Evolutionary conservation across 495 filamentous ascomycete genomes (phyloP), one percentile per base, ranked within the genome.

Genomic region (Neurospora sp.): DNA sequence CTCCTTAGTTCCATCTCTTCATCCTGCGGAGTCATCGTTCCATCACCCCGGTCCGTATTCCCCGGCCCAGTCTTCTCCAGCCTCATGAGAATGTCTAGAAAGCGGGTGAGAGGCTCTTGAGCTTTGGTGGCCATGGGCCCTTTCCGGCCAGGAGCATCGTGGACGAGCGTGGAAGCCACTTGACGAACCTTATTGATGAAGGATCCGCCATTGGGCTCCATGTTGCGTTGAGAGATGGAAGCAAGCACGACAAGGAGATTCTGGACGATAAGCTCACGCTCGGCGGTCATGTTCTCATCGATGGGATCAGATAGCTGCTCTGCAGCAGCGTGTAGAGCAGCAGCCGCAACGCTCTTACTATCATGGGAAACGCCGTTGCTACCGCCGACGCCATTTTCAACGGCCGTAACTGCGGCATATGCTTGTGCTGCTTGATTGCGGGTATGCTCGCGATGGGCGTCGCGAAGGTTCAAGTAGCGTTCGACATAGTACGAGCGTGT

Each of bases 401-500:
- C 14, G 6, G 65, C 70, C n/a, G 65, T 10, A 12, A 73, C 71
- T 14, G 27, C 38, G 3, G 69, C 71, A 44, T 78, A 73, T 9
- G 70, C 70, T 40, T 77, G 74, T 8, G 69, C 70, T 12, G 72
- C 71, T 22, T 74, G 73, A 7, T 77, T 75, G 16, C 77, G 77
- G 16, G 76, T 76, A 27, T 80, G 75, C 20, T 79, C 73, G 31
- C 80, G 78, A 74, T 86, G 86, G 7, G 85, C 85, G 45, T 91
- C 88, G 68, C 86, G 87, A 0, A 92, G 82, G 75, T 84, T 88
- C 80, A 89, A 91, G 76, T 93, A 96, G 75, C 92, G 92, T 74
- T 96, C 92, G 2, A 95, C 90, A n/a, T 93, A 86, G 76, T 90
- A 93, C 0, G 90, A 93, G 27, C 93, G 86, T 2, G 92, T 94